Evolutionary conservation across 768 basidiomycete species (phyloP).

Genomic region (Leucocoprinus leucothites): DNA sequence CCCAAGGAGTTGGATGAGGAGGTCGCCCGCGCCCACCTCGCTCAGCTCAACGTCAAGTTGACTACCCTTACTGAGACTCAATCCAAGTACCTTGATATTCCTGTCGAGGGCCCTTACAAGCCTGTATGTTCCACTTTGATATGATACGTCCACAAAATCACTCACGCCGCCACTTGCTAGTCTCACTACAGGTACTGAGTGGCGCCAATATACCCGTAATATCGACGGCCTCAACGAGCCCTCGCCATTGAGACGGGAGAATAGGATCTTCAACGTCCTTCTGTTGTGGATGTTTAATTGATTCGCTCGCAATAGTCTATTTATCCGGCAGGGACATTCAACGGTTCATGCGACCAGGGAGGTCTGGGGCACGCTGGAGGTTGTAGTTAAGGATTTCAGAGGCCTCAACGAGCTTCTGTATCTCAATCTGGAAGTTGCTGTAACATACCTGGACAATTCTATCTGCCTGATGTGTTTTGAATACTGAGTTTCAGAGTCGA

Average conservation of each 20-base stretch:
- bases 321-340: slow-evolving; percentile 36
- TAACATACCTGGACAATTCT: slow-evolving; percentile 2
- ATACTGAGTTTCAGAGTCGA: slow-evolving; percentile 6
- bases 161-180: slow-evolving; percentile 18
- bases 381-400: slow-evolving; percentile 15
- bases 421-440: neutral
- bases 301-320: slow-evolving; percentile 50
- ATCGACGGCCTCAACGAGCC: slow-evolving; percentile 79
- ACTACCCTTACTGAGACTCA: slow-evolving; percentile 72
- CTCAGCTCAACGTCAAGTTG: slow-evolving; percentile 91
- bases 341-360: slow-evolving; percentile 25
- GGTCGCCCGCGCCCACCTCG: slow-evolving; percentile 94
- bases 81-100: slow-evolving; percentile 89
- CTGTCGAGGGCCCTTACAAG: slow-evolving; percentile 69
- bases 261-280: slow-evolving; percentile 71
- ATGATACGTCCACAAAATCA: neutral
- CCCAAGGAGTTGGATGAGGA: slow-evolving; percentile 99
- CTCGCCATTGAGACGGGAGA: slow-evolving; percentile 53
- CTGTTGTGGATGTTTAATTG: slow-evolving; percentile 41
- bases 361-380: slow-evolving; percentile 18
- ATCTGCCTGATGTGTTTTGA: slow-evolving; percentile 1
- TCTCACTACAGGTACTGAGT: slow-evolving; percentile 46
- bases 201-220: slow-evolving; percentile 24
- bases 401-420: slow-evolving; percentile 55
- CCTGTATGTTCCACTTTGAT: slow-evolving; percentile 28